phyloP scores from a whole-genome alignment of 345 rosid species.

The Citrus mangshanensis region DNA sequence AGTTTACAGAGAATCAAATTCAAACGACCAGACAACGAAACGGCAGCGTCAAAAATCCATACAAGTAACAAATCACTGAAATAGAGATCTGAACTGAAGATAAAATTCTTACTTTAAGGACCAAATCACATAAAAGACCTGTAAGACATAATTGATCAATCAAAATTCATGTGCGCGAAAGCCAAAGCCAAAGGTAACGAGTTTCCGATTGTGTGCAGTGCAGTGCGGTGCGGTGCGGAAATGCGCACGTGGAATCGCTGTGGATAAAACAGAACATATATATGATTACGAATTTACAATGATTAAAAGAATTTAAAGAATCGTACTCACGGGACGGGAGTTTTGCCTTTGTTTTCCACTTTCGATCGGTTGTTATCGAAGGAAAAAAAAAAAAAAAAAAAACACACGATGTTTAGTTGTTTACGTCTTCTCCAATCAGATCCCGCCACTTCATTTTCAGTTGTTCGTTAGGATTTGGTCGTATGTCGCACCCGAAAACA shows the following conservation, averaged over 20 bases:
- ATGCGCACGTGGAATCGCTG: not conserved
- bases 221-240: not conserved
- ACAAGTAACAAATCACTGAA: not conserved
- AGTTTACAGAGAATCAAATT: not conserved
- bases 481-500: too few species aligned
- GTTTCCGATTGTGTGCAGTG: not conserved
- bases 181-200: not conserved
- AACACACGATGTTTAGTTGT: not conserved
- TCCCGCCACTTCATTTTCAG: slow-evolving; percentile 1
- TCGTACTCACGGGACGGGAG: not conserved
- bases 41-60: not conserved
- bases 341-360: not conserved
- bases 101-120: not conserved
- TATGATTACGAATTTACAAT: not conserved
- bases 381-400: not conserved
- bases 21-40: not conserved
- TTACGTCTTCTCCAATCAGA: not conserved
- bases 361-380: not conserved
- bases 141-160: not conserved
- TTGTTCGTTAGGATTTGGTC: slow-evolving; percentile 2
- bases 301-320: not conserved
- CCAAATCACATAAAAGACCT: not conserved
- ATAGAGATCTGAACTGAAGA: not conserved
- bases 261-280: not conserved
- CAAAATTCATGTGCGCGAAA: not conserved